Evolutionary conservation across 1,284 basidiomycete species (phyloP).

Genomic region (Polyporus tsugae): DNA sequence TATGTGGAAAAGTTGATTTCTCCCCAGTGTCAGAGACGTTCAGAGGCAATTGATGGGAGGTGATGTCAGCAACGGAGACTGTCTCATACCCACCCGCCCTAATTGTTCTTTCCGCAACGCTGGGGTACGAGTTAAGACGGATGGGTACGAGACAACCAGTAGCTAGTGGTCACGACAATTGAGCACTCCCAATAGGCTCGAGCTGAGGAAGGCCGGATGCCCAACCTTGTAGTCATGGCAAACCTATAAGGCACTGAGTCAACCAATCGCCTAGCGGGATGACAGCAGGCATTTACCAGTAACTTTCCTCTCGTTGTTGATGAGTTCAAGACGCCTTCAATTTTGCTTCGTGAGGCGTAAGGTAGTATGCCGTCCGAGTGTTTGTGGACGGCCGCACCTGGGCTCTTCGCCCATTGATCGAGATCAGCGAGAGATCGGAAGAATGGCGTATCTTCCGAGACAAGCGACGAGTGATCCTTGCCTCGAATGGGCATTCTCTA

Average conservation of each 20-base stretch:
- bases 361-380: neutral
- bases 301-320: slow-evolving; percentile 51
- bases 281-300: slow-evolving; percentile 49
- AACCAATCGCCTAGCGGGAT: neutral
- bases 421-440: slow-evolving; percentile 50
- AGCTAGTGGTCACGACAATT: too few species aligned
- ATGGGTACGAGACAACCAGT: too few species aligned
- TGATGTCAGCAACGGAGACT: too few species aligned
- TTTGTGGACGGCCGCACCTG: neutral
- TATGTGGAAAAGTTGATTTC: too few species aligned
- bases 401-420: slow-evolving; percentile 47
- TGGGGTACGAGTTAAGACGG: too few species aligned
- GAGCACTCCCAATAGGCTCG: neutral
- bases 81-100: too few species aligned
- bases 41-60: too few species aligned
- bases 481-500: slow-evolving; percentile 50
- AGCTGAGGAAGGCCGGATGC: neutral
- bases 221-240: slow-evolving; percentile 86
- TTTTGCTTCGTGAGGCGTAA: slow-evolving; percentile 47
- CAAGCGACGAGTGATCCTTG: slow-evolving; percentile 43
- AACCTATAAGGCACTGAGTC: slow-evolving; percentile 46
- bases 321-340: slow-evolving; percentile 27
- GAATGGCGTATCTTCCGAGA: slow-evolving; percentile 48
- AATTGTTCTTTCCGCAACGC: too few species aligned
- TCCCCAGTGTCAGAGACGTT: too few species aligned